A percentile compares a stretch with the other conserved stretches of the same genome.
Evolutionary conservation across 257 asterid genomes (phyloP).

Genomic region (Cinchona pubescens): DNA sequence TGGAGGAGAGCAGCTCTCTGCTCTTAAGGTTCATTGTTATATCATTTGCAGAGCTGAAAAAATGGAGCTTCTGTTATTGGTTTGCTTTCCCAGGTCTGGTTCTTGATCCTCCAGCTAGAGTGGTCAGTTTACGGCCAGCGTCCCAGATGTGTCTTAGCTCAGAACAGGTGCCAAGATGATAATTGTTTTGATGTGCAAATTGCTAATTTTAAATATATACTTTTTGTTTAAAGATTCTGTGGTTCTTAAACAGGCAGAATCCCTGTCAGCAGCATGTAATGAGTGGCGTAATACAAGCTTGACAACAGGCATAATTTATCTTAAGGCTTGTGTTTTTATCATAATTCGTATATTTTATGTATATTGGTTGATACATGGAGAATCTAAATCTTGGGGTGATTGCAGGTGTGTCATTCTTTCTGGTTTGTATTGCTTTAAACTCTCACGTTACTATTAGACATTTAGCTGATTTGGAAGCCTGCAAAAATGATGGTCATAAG

Average conservation of each 20-base stretch:
- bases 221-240: slow-evolving; percentile 14
- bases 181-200: slow-evolving; percentile 12
- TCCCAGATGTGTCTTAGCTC: slow-evolving; percentile 60
- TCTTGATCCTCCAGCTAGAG: slow-evolving; percentile 83
- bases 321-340: slow-evolving; percentile 20
- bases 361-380: slow-evolving; percentile 4
- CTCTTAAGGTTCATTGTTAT: slow-evolving; percentile 80
- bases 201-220: slow-evolving; percentile 10
- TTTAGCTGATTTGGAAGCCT: slow-evolving; percentile 64
- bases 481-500: slow-evolving; percentile 59
- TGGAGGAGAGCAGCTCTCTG: slow-evolving; percentile 63
- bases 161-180: slow-evolving; percentile 55
- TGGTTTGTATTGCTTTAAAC: slow-evolving; percentile 61
- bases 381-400: slow-evolving; percentile 19
- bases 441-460: slow-evolving; percentile 52
- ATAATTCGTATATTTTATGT: slow-evolving; percentile 4
- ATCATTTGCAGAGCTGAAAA: slow-evolving; percentile 96
- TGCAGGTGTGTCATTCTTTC: slow-evolving; percentile 85
- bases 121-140: slow-evolving; percentile 69
- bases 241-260: slow-evolving; percentile 48
- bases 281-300: slow-evolving; percentile 72
- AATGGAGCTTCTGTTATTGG: slow-evolving; percentile 89
- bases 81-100: slow-evolving; percentile 90
- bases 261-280: slow-evolving; percentile 63
- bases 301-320: slow-evolving; percentile 58